Base-by-base conservation (phyloP, 2,329 filamentous ascomycete species). In the Westerdykella sp. region DNA sequence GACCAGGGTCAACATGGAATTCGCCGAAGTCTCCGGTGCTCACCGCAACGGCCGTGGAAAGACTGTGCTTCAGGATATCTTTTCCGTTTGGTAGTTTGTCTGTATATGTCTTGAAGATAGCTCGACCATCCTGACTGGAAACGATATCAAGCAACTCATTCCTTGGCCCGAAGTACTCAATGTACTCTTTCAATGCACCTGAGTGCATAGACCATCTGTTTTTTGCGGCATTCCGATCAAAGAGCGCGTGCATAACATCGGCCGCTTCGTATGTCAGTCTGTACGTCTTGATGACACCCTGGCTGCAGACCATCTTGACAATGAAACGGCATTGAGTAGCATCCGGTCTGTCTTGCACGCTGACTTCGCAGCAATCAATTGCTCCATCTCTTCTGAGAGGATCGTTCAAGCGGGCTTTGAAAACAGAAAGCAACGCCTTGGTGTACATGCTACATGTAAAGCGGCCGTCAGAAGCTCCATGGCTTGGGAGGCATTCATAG, bases 81-180 rank as follows among this genome's bases (percentile, higher is more conserved):
- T 78, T 81, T 6, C 83, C 81, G 53, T 81, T 83, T 43, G 81
- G 76, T 7, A 84, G 80, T 68, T 87, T 90, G 62, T 90, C 86
- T 1, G 85, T 89, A 57, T 86, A 90, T 59, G 85, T 89, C 21
- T 85, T 87, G 55, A 91, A 87, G 44, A 86, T 85, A 13, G 85
- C 76, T 46, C 77, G 76, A 9, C 71, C 81, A 37, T 84, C 78
- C 41, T 85, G 80, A 7, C 61, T 56, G 11, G 83, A 81, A 57
- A 85, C 84, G 49, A 91, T 83, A 53, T 90, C 86, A 2, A 91
- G 75, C 52, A 89, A 83, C 62, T 91, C 86, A 25, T 87, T 87
- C 5, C 84, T 85, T 1, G 84, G 83, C 0, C 85, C 84, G 57
- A 90, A 90, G 58, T 88, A 85, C 46, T 90, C 86, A 67, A 87